These are phyloP conservation scores for Globisporangium perplexum DNA, from an alignment of 352 stramenopile species.

Conservation along the genomic window DNA sequence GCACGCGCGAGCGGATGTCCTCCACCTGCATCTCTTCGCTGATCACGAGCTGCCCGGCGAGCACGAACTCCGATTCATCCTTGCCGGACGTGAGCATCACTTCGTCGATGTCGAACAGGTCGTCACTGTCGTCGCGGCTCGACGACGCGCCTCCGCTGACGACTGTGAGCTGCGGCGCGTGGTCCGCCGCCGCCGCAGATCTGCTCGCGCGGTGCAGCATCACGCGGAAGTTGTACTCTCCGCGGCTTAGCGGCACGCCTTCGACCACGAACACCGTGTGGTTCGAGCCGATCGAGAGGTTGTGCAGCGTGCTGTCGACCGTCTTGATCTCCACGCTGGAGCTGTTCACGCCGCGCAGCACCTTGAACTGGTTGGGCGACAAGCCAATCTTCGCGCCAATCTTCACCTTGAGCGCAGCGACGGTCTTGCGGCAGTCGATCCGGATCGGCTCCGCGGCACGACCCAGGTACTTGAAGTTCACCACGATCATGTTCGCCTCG, in stretches of 20 bases:
- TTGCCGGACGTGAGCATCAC: conserved; percentile 42
- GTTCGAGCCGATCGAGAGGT: conserved; percentile 67
- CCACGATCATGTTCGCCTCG: conserved; percentile 70
- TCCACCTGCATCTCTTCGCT: conserved; percentile 73
- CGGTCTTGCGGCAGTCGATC: conserved; percentile 71
- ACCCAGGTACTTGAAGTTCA: conserved; percentile 66
- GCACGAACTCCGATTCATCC: conserved; percentile 47
- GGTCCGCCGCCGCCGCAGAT: conserved; percentile 7
- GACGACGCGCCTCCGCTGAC: background rate
- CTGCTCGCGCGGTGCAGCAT: conserved; percentile 42
- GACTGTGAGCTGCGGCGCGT: conserved; percentile 19
- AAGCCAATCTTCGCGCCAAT: conserved; percentile 48
- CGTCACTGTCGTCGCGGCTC: conserved; percentile 13
- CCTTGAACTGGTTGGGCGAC: conserved; percentile 55
- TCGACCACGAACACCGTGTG: conserved; percentile 61
- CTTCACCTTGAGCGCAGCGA: conserved; percentile 47
- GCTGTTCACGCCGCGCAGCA: conserved; percentile 64
- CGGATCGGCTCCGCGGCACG: conserved; percentile 38
- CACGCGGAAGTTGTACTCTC: conserved; percentile 76
- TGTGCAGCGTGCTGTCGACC: conserved; percentile 68
- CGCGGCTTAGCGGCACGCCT: conserved; percentile 54
- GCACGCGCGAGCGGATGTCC: conserved; percentile 54
- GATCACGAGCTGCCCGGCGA: conserved; percentile 61
- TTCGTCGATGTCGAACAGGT: conserved; percentile 57
- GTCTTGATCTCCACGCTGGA: conserved; percentile 77